Conservation (phyloP, 495 filamentous ascomycete species). For the Tuber indicum region DNA sequence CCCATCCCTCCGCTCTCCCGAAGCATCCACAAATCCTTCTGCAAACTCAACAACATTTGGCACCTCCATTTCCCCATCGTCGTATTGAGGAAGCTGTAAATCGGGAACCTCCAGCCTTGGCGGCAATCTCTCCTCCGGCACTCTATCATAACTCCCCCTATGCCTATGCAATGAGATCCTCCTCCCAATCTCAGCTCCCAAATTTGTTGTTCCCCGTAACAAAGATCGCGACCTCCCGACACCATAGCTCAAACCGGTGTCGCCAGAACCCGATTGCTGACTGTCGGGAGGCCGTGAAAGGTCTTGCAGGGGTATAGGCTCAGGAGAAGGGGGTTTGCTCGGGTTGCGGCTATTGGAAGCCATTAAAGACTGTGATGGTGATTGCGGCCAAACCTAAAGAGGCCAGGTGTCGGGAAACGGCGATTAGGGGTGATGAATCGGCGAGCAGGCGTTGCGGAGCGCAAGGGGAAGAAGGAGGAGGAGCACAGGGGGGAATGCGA, state of each 20-base stretch:
- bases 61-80: slow-evolving; percentile 19
- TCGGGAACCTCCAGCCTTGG: slow-evolving; percentile 27
- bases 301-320: slow-evolving; percentile 79
- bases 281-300: slow-evolving; percentile 58
- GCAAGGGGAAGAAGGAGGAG: neutral
- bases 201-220: slow-evolving; percentile 37
- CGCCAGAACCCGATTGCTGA: slow-evolving; percentile 15
- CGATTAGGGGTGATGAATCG: neutral
- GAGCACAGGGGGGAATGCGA: neutral
- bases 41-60: slow-evolving; percentile 29
- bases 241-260: slow-evolving; percentile 11
- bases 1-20: slow-evolving; percentile 20
- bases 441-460: neutral
- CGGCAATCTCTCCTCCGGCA: slow-evolving; percentile 29
- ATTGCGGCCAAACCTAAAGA: neutral
- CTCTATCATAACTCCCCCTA: slow-evolving; percentile 36
- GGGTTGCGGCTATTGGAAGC: slow-evolving; percentile 53
- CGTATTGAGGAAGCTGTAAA: slow-evolving; percentile 30
- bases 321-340: slow-evolving; percentile 50
- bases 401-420: neutral
- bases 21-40: slow-evolving; percentile 32
- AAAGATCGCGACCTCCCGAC: slow-evolving; percentile 39
- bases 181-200: slow-evolving; percentile 43
- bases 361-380: slow-evolving; percentile 44
- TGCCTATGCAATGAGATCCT: slow-evolving; percentile 41